Evolutionary conservation across 495 filamentous ascomycete genomes (phyloP), one percentile per base, ranked within the genome.

Genomic region (Annulohypoxylon stygium): DNA sequence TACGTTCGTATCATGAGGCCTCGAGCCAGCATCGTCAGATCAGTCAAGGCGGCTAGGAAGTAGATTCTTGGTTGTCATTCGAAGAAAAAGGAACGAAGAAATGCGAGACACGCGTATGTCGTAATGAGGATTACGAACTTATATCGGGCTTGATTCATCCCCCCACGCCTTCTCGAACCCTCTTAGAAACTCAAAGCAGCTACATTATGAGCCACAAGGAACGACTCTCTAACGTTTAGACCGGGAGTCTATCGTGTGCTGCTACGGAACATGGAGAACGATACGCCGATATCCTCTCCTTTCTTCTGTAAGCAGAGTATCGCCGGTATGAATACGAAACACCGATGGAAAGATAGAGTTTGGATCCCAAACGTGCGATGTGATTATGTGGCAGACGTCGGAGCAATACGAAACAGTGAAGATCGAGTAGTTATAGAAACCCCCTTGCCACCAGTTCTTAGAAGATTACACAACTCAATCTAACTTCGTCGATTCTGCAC

Each of bases 401-500:
- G 34, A 25, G 36, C 36, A 53, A 69, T 18, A 62, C 57, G 61
- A 74, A 65, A 74, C 62, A 45, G 26, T 18, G 33, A 26, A 70
- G 50, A 61, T 74, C 55, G 47, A 74, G 48, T 58, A 50, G 66
- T 74, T 66, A 66, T 66, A 70, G 65, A 73, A 62, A 55, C 10
- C 10, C 8, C 41, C 51, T 39, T 34, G n/a, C 41, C 26, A 23
- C 3, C 14, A 12, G 23, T 14, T 16, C 8, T 23, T 7, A 34
- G 64, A 63, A 37, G 59, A 10, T 60, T 30, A 6, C 59, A 18
- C 11, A 63, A 51, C 59, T 48, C 41, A 62, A 57, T 67, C 36
- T 50, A n/a, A 14, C 26, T n/a, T 14, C 41, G n/a, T 54, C 47
- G 12, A 12, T 34, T 14, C 14, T 65, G 11, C 10, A 23, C 57